phyloP scores from a whole-genome alignment of 257 asterid genomes.

The Fraxinus americana region DNA sequence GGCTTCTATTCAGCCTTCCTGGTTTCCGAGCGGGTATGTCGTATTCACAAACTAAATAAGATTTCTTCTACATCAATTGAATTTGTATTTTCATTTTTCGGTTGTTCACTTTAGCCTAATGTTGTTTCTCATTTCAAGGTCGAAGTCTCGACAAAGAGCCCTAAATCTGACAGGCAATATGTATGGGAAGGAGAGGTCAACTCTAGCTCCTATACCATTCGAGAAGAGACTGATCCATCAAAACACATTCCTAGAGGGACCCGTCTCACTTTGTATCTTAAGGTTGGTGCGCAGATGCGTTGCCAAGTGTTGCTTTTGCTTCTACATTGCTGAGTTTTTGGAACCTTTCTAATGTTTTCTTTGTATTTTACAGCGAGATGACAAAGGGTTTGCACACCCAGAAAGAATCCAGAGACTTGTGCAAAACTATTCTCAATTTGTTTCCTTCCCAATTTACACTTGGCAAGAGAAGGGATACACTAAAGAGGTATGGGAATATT shows the following conservation, averaged over 20 bases:
- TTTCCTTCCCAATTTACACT: constrained; percentile 92
- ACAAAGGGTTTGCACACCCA: constrained; percentile 94
- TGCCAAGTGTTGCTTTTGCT: background rate
- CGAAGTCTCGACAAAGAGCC: constrained; percentile 97
- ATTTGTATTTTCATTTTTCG: background rate
- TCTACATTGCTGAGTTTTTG: constrained; percentile 8
- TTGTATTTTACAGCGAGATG: constrained; percentile 65
- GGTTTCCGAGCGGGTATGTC: constrained; percentile 80
- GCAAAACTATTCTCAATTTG: constrained; percentile 90
- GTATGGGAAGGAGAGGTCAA: constrained; percentile 98
- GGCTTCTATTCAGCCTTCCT: constrained; percentile 98
- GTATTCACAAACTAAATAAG: background rate
- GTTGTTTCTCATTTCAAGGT: constrained; percentile 51
- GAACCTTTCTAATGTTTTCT: constrained; percentile 23
- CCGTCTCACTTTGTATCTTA: constrained; percentile 80
- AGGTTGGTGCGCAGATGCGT: constrained; percentile 48
- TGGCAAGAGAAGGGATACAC: constrained; percentile 98
- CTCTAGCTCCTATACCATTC: constrained; percentile 87
- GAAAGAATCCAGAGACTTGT: constrained; percentile 88
- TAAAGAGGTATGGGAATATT: constrained; percentile 68
- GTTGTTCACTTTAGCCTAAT: constrained; percentile 9
- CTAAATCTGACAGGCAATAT: constrained; percentile 91
- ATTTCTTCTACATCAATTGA: background rate
- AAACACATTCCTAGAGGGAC: constrained; percentile 92
- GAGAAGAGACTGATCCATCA: constrained; percentile 91